Evolutionary conservation across 2,329 filamentous ascomycete genomes (phyloP).

Genomic region (Apiospora arundinis): DNA sequence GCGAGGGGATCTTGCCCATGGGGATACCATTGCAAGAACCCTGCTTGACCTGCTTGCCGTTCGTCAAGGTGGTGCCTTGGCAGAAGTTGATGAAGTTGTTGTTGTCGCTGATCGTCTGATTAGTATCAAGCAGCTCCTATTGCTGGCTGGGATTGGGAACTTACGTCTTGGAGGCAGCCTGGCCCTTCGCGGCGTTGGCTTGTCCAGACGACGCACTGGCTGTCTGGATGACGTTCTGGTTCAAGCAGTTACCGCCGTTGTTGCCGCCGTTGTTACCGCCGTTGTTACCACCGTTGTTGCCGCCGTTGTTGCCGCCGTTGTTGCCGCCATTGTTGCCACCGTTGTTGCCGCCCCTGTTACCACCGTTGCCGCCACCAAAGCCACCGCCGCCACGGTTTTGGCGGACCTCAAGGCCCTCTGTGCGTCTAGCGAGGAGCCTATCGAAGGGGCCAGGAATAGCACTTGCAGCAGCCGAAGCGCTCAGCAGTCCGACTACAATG

Average conservation of each 20-base stretch:
- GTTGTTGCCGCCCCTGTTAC: conserved; percentile 27
- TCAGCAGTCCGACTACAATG: conserved; percentile 55
- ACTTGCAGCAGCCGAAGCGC: conserved; percentile 53
- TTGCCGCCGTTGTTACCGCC: conserved; percentile 30
- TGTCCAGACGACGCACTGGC: conserved; percentile 49
- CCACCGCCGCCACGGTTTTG: conserved; percentile 40
- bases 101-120: conserved; percentile 51
- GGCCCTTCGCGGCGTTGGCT: conserved; percentile 46
- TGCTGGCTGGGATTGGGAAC: conserved; percentile 32
- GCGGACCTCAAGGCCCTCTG: conserved; percentile 46
- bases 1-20: conserved; percentile 66
- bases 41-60: conserved; percentile 61
- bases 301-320: conserved; percentile 27
- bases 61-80: conserved; percentile 59
- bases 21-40: conserved; percentile 71
- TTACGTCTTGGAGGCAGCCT: conserved; percentile 59
- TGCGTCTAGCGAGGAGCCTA: conserved; percentile 35
- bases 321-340: conserved; percentile 23
- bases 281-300: conserved; percentile 33
- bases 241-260: conserved; percentile 43
- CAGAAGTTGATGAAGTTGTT: conserved; percentile 72
- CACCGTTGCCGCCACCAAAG: conserved; percentile 30
- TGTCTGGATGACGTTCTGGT: conserved; percentile 53
- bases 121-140: neutral
- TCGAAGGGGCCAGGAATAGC: conserved; percentile 50